Evolutionary conservation across 2,329 filamentous ascomycete species (phyloP), one percentile per base, ranked within the genome.

Genomic region (Fusarium sp.): DNA sequence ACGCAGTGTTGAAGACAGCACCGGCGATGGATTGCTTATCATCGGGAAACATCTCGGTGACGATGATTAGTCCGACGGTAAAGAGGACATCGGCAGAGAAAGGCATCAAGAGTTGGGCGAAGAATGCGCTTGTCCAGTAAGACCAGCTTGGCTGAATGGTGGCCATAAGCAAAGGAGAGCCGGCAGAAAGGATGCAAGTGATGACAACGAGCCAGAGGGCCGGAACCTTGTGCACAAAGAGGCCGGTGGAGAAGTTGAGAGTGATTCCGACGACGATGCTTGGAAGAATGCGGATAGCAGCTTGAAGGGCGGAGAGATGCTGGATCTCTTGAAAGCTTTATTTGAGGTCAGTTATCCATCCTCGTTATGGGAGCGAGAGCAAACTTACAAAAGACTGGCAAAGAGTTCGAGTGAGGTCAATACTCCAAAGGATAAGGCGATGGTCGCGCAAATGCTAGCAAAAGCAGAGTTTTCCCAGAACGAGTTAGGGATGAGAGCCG

Each of bases 401-500:
- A 86, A 87, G 0, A 86, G 79, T 72, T 89, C 87, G 73, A 88
- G 83, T 0, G 82, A 82, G 56, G 87, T 86, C 7, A 86, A 68
- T 0, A 86, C 85, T 0, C 84, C 86, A 66, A 81, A 86, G 0
- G 86, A 83, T 5, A 89, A 69, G 6, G 86, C 77, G 1, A 89
- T 83, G 6, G 84, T 87, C 5, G 86, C 73, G 75, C 90, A 92
- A 22, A 90, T 86, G 29, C 82, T 85, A 0, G 88, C 86, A 74
- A 92, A 92, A 4, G 87, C 80, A 0, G 80, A 78, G 52, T 90
- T 91, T n/a, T 81, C 84, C 91, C 91, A 92, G 0, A 92, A 80
- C 0, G 85, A 86, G 77, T 92, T 92, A 0, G 91, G 91, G 24
- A 92, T 91, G 9, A 92, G 78, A 1, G 89, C 89, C 14, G 89